These are phyloP conservation scores for Ajuga chamaepitys DNA, from an alignment of 257 asterid species.

Conservation along the genomic window DNA sequence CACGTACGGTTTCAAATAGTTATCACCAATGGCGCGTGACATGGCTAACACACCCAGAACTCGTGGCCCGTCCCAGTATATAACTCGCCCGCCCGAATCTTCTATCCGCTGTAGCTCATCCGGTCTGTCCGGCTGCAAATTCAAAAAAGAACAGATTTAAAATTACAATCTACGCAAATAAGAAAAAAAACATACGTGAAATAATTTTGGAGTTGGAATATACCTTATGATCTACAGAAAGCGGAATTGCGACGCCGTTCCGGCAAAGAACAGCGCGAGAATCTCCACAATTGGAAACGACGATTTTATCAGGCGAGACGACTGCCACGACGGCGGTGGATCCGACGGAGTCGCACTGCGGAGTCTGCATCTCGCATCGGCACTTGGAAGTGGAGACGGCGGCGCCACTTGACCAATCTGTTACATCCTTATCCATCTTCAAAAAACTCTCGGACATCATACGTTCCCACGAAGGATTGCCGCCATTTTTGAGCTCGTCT, in stretches of 20 bases:
- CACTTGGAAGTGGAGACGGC: conserved; percentile 33
- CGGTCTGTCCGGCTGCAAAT: conserved; percentile 72
- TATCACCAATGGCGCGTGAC: conserved; percentile 78
- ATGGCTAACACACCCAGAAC: conserved; percentile 82
- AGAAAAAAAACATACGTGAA: neutral
- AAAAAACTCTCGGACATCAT: conserved; percentile 48
- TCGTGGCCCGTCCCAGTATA: conserved; percentile 77
- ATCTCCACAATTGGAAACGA: conserved; percentile 88
- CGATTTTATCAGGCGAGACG: conserved; percentile 53
- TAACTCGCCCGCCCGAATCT: conserved; percentile 85
- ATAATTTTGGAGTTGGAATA: neutral
- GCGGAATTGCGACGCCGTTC: conserved; percentile 67
- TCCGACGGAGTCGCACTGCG: conserved; percentile 87
- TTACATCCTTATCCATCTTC: conserved; percentile 63
- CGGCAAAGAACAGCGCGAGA: conserved; percentile 91
- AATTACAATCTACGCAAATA: neutral
- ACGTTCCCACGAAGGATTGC: conserved; percentile 34
- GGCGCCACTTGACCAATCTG: conserved; percentile 23
- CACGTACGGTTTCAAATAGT: conserved; percentile 76
- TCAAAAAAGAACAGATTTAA: neutral
- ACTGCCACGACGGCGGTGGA: conserved; percentile 87
- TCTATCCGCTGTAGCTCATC: conserved; percentile 73
- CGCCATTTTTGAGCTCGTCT: conserved; percentile 34
- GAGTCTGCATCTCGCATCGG: conserved; percentile 71
- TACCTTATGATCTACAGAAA: conserved; percentile 85